Conservation (phyloP, 208 protist genomes). For the Trypanosoma conorhini region DNA sequence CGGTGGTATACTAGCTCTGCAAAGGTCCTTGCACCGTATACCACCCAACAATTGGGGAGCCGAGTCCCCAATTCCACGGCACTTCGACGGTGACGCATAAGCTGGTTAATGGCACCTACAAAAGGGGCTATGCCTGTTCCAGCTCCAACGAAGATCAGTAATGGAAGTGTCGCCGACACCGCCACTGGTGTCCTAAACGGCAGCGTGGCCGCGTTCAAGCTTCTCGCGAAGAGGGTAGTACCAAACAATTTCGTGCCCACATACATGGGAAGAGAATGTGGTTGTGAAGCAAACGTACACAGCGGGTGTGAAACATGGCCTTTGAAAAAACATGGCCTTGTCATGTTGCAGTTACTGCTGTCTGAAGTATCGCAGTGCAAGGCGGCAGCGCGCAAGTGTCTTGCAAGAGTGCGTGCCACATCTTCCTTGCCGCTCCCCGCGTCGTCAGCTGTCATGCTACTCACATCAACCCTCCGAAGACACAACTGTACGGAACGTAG, state of each 20-base stretch:
- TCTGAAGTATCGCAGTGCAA: slow-evolving; percentile 9
- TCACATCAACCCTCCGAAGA: slow-evolving; percentile 30
- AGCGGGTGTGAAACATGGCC: slow-evolving; percentile 29
- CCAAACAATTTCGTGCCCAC: slow-evolving; percentile 62
- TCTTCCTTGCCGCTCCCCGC: not conserved
- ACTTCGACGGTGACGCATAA: slow-evolving; percentile 32
- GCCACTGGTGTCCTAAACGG: slow-evolving; percentile 4
- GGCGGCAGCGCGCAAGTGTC: slow-evolving; percentile 22
- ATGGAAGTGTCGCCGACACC: slow-evolving; percentile 13
- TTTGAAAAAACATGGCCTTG: slow-evolving; percentile 13
- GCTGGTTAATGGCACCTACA: slow-evolving; percentile 63
- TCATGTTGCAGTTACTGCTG: not conserved
- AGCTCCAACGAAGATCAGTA: slow-evolving; percentile 63
- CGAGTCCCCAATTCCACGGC: not conserved
- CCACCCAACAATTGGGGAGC: slow-evolving; percentile 56
- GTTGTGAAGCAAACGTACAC: slow-evolving; percentile 20
- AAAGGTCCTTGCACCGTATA: slow-evolving; percentile 65
- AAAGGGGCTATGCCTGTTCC: slow-evolving; percentile 84
- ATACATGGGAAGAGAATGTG: slow-evolving; percentile 34
- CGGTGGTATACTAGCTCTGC: slow-evolving; percentile 74
- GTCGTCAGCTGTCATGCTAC: slow-evolving; percentile 9
- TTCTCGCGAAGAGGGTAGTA: slow-evolving; percentile 50
- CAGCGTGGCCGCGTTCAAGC: slow-evolving; percentile 29
- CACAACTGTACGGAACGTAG: slow-evolving; percentile 29
- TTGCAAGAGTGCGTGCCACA: slow-evolving; percentile 15